These are phyloP conservation scores for Podospora pseudopauciseta DNA, from an alignment of 495 filamentous ascomycete species.

Conservation along the genomic window DNA sequence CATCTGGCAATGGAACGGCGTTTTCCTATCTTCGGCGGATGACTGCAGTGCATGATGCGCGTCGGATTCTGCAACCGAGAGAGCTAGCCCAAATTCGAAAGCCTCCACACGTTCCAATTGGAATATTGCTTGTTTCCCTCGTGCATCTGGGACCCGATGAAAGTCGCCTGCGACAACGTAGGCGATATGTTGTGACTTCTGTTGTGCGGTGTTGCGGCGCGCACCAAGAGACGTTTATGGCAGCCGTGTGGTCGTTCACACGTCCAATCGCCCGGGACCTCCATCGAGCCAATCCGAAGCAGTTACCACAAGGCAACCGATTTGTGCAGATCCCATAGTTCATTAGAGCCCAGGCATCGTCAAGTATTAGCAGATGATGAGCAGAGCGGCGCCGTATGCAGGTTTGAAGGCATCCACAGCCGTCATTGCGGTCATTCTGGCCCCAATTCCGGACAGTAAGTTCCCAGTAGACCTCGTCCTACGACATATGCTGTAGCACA, in stretches of 20 bases:
- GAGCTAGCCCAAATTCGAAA: constrained; percentile 28
- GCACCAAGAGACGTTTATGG: constrained; percentile 10
- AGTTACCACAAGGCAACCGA: constrained; percentile 4
- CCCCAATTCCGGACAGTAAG: neutral
- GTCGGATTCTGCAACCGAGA: constrained; percentile 30
- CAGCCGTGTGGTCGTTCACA: constrained; percentile 18
- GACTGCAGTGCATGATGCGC: constrained; percentile 27
- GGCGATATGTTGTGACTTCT: constrained; percentile 2
- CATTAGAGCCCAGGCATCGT: neutral
- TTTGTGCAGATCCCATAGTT: constrained; percentile 1
- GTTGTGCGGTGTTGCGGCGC: neutral
- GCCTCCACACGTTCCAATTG: constrained; percentile 16
- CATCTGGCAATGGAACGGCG: constrained; percentile 46
- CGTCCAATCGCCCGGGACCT: neutral
- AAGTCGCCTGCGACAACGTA: constrained; percentile 5
- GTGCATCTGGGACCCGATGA: constrained; percentile 16
- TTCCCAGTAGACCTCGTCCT: constrained; percentile 10
- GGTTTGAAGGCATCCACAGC: neutral
- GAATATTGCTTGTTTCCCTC: constrained; percentile 6
- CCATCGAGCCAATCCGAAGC: neutral
- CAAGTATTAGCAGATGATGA: neutral
- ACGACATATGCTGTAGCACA: constrained; percentile 28
- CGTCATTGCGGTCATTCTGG: neutral
- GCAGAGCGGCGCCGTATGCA: neutral
- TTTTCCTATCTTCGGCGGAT: constrained; percentile 30